phyloP scores from a whole-genome alignment of 192 early-diverging fungal species.

The Podila epicladia region DNA sequence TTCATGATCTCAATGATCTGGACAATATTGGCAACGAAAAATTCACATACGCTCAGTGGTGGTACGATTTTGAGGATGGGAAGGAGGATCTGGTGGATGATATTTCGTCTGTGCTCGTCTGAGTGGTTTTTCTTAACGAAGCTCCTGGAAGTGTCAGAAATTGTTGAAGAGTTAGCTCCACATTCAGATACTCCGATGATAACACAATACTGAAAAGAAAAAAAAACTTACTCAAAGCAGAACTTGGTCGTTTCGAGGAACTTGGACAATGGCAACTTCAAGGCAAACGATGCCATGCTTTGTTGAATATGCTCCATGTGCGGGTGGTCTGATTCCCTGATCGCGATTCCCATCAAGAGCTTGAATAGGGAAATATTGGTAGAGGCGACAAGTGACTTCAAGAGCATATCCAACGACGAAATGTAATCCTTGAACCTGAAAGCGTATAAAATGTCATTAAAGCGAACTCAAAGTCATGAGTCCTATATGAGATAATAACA shows the following conservation, averaged over 20 bases:
- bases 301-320: slow-evolving; percentile 52
- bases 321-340: slow-evolving; percentile 62
- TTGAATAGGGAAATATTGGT: slow-evolving; percentile 58
- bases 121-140: slow-evolving; percentile 36
- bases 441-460: not conserved
- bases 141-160: slow-evolving; percentile 11
- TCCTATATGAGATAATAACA: slow-evolving; percentile 7
- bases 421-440: slow-evolving; percentile 63
- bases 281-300: slow-evolving; percentile 41
- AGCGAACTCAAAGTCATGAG: not conserved
- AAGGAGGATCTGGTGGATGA: slow-evolving; percentile 58
- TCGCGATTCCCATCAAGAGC: slow-evolving; percentile 60
- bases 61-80: slow-evolving; percentile 61
- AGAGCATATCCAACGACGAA: slow-evolving; percentile 59
- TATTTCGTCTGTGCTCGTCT: slow-evolving; percentile 55
- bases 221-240: slow-evolving; percentile 56
- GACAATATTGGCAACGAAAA: slow-evolving; percentile 60
- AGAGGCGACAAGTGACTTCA: slow-evolving; percentile 56
- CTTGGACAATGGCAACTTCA: slow-evolving; percentile 42
- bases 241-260: slow-evolving; percentile 49
- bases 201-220: no score
- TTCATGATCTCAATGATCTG: slow-evolving; percentile 62
- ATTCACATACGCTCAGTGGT: slow-evolving; percentile 50
- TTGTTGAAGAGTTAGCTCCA: no score
- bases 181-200: no score